Base-by-base conservation (phyloP, 164 flowering plant species). In the Chloranthus sessilifolius region DNA sequence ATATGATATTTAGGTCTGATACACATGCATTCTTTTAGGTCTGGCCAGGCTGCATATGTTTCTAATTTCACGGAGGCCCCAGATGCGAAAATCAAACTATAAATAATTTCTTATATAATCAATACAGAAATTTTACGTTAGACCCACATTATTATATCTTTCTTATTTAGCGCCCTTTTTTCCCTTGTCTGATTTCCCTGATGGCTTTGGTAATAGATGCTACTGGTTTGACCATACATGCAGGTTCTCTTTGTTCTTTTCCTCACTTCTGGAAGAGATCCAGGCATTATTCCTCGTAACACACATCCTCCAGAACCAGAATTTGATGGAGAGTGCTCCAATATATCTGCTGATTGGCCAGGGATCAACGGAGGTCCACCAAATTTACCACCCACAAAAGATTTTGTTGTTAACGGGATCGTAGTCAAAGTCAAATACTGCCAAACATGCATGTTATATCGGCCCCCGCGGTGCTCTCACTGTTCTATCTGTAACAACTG, bases 391-490 rank as follows among this genome's bases (percentile, higher is more conserved):
- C 74, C 71, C 53, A 74, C 73, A 22, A 84, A 77, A 70, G 81
- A 84, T 50, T 70, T 78, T n/a, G 23, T 47, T 16, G 75, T 79
- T 16, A 84, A 82, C 64, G 84, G 86, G 19, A 56, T 53, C 20
- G 42, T 55, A 2, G 73, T 82, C 48, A 82, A 62, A 59, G 81
- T 82, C 34, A 79, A 82, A 55, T 84, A 74, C 47, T 82, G 88
- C 42, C 76, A 80, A 12, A 82, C 90, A 17, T 85, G 94, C 66
- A 68, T 78, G 89, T 53, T 85, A 15, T 82, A 85, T 65, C 77
- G 89, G 23, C 88, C 95, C 11, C 95, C 95, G 7, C 64, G 95
- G 20, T 78, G 83, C 56, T 82, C 95, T 59, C 95, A 85, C 53
- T 83, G 91, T 58, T 83, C 91, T 17, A 74, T 76, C 45, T 82